Conservation (phyloP, 164 flowering plant genomes). For the Nelumbo lutea region DNA sequence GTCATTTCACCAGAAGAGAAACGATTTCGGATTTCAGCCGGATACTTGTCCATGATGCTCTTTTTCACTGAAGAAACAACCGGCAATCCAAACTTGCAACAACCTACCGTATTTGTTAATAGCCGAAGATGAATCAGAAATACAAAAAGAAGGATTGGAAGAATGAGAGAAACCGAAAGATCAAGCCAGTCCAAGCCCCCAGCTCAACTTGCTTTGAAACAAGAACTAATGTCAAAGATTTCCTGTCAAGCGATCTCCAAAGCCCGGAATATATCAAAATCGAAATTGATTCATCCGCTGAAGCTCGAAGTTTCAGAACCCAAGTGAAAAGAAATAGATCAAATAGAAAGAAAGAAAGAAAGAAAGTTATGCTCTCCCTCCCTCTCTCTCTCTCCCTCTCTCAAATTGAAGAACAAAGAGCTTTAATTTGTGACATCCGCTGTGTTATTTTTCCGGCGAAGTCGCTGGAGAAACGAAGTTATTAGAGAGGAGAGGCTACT, state of each 20-base stretch:
- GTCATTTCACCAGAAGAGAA: conserved; percentile 11
- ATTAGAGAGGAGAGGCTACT: no score
- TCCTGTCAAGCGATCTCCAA: background rate
- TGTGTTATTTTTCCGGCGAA: no score
- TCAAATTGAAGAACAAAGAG: background rate
- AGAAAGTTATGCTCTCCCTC: background rate
- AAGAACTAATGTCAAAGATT: background rate
- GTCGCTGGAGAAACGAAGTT: background rate
- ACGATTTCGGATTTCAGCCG: background rate
- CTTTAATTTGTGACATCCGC: background rate
- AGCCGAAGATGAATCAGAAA: no score
- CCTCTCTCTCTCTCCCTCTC: background rate
- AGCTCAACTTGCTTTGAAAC: background rate
- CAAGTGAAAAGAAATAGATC: no score
- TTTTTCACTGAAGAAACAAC: background rate
- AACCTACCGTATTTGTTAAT: background rate
- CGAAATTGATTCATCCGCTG: background rate
- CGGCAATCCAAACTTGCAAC: no score
- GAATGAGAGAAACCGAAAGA: background rate
- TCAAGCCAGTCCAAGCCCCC: background rate
- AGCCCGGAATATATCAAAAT: background rate
- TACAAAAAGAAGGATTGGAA: background rate
- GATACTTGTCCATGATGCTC: background rate
- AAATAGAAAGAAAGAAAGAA: no score
- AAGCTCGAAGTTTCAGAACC: no score